Evolutionary conservation across 2,329 filamentous ascomycete species (phyloP).

Genomic region (Fusarium odoratissimum): DNA sequence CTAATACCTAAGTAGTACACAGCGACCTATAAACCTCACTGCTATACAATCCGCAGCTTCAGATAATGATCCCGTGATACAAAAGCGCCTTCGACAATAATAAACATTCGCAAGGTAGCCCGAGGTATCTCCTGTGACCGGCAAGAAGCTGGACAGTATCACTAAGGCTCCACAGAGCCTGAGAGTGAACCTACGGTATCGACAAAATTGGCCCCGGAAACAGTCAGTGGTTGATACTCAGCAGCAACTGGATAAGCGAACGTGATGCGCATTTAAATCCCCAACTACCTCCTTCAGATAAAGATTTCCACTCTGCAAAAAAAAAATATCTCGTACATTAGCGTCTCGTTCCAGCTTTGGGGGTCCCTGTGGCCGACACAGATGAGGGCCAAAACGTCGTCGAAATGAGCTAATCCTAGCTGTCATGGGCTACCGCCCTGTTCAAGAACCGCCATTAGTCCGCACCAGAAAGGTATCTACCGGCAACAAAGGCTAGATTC

Average conservation of each 20-base stretch:
- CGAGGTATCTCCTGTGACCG: too few relatives aligned
- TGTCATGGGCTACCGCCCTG: not conserved
- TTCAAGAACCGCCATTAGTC: not conserved
- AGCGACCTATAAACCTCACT: too few relatives aligned
- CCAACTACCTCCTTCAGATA: not conserved
- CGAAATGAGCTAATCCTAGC: not conserved
- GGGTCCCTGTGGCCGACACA: not conserved
- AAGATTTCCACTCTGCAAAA: not conserved
- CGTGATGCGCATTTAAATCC: not conserved
- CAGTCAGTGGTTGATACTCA: not conserved
- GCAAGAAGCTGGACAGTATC: not conserved
- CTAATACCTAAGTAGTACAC: too few relatives aligned
- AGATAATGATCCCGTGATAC: too few relatives aligned
- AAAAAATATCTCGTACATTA: not conserved
- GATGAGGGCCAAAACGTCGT: not conserved
- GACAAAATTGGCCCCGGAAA: not conserved
- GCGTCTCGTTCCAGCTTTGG: not conserved
- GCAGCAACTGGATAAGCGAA: not conserved
- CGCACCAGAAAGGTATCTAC: not conserved
- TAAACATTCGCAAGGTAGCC: too few relatives aligned
- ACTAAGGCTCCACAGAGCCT: not conserved
- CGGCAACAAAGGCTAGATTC: not conserved
- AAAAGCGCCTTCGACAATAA: too few relatives aligned
- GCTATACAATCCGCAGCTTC: too few relatives aligned
- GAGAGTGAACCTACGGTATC: not conserved